Conservation (phyloP, 176 grass and related monocot species). For the Oryza officinalis region DNA sequence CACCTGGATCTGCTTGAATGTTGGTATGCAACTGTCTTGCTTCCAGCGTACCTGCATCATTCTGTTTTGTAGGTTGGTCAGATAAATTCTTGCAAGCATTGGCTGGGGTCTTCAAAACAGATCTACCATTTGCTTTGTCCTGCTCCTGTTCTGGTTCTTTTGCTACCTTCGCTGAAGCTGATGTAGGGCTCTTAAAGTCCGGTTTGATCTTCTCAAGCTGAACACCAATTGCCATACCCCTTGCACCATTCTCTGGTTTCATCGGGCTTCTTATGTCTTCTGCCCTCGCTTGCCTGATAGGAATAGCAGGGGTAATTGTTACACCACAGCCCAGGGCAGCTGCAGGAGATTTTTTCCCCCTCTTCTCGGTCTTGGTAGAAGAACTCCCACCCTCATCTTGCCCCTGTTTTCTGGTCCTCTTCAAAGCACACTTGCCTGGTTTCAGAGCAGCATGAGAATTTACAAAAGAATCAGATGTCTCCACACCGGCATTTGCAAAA, state of each 20-base stretch:
- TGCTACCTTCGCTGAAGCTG: background rate
- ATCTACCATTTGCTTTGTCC: constrained; percentile 11
- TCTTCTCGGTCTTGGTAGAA: constrained; percentile 35
- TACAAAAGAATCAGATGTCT: background rate
- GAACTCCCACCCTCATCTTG: background rate
- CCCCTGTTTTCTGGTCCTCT: constrained; percentile 41
- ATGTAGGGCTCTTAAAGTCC: constrained; percentile 2
- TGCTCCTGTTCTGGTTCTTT: constrained; percentile 8
- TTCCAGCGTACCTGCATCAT: background rate
- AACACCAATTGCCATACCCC: background rate
- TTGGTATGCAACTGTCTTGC: background rate
- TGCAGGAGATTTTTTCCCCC: background rate
- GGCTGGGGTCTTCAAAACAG: background rate
- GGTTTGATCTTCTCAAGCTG: constrained; percentile 18
- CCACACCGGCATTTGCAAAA: background rate
- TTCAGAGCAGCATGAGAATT: constrained; percentile 12
- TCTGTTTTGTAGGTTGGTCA: constrained; percentile 18
- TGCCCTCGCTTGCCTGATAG: constrained; percentile 50
- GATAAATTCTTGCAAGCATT: background rate
- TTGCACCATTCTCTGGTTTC: constrained; percentile 6
- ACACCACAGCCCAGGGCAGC: background rate
- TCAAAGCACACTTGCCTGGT: constrained; percentile 18
- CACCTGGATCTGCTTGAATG: background rate
- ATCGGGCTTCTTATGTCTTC: constrained; percentile 29
- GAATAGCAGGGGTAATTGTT: constrained; percentile 41